These are phyloP conservation scores for Solanum hybrid DNA, from an alignment of 305 asterid genomes.

Conservation along the genomic window DNA sequence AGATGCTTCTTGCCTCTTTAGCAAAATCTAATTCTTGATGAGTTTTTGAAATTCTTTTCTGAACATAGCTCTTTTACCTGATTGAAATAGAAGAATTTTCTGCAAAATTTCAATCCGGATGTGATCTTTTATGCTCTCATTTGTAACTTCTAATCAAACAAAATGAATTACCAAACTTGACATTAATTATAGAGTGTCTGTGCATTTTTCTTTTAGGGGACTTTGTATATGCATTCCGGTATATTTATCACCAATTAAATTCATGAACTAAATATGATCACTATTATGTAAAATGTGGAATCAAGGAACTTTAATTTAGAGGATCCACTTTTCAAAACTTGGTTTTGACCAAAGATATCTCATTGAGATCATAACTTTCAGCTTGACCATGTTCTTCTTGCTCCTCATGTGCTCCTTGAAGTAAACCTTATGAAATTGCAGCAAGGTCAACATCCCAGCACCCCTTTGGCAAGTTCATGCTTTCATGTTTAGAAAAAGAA, in stretches of 20 bases:
- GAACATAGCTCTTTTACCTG: too few relatives aligned
- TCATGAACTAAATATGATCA: not conserved
- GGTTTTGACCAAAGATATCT: not conserved
- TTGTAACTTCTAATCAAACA: not conserved
- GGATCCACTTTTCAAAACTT: not conserved
- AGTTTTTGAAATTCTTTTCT: too few relatives aligned
- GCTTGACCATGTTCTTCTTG: not conserved
- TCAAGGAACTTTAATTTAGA: not conserved
- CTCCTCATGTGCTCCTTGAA: not conserved
- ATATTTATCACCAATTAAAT: too few relatives aligned
- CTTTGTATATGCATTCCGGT: not conserved
- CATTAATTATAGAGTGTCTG: not conserved
- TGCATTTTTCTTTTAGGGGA: not conserved
- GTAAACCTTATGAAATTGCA: not conserved
- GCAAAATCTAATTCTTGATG: too few relatives aligned
- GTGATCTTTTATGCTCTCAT: not conserved
- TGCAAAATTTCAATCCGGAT: not conserved
- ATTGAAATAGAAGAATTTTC: not conserved
- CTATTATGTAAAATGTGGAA: not conserved
- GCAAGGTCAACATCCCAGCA: not conserved
- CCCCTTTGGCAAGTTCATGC: not conserved
- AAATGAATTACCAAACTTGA: not conserved
- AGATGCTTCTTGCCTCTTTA: too few relatives aligned
- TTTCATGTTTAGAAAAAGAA: not conserved
- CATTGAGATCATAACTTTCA: not conserved